Conservation (phyloP, 176 grass and related monocot species). For the bread wheat (Triticum aestivum) region IWGSC_CS_RefSeq_v2.1 NC_057814.1:266982141-266982640, state of each 20-base stretch:
- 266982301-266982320: background rate
- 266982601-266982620: too few relatives aligned
- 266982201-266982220: conserved; percentile 5
- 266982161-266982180: background rate
- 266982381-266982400: background rate
- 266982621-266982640: background rate
- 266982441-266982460: conserved; percentile 1
- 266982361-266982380: conserved; percentile 6
- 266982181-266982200: background rate
- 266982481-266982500: background rate
- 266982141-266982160: background rate
- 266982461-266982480: background rate
- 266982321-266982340: conserved; percentile 28
- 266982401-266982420: background rate
- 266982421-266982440: background rate
- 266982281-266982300: background rate
- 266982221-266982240: conserved; percentile 20
- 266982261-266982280: conserved; percentile 25
- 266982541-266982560: background rate
- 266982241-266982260: conserved; percentile 28
- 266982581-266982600: background rate
- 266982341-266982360: conserved; percentile 8
- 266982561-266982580: background rate
- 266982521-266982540: background rate
- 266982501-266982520: background rate